Evolutionary conservation across 1,139 yeast species (phyloP).

Genomic region (Pichia sp.): DNA sequence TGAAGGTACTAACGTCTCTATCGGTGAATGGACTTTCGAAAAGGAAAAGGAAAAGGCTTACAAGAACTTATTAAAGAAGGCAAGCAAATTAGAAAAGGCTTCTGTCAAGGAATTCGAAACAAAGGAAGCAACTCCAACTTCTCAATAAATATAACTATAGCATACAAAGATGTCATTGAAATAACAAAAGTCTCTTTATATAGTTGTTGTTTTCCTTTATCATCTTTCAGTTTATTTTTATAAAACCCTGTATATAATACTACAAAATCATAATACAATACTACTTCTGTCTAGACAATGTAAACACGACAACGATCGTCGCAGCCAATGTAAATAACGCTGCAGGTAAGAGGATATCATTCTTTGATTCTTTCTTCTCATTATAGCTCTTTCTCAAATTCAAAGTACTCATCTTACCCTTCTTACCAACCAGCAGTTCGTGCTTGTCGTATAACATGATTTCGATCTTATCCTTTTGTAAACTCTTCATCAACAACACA

Average conservation of each 20-base stretch:
- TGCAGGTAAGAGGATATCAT: slow-evolving; percentile 47
- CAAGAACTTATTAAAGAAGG: slow-evolving; percentile 42
- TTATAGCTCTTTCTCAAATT: slow-evolving; percentile 6
- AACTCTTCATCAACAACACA: slow-evolving; percentile 50
- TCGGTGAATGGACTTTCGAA: slow-evolving; percentile 42
- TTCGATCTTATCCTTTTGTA: slow-evolving; percentile 64
- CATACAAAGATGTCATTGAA: too few species aligned
- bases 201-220: neutral
- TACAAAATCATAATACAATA: neutral
- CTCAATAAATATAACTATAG: neutral
- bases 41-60: slow-evolving; percentile 40
- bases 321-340: slow-evolving; percentile 62
- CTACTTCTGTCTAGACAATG: slow-evolving; percentile 4
- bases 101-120: slow-evolving; percentile 33
- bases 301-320: slow-evolving; percentile 51
- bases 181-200: neutral
- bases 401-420: slow-evolving; percentile 11
- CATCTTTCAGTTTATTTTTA: neutral
- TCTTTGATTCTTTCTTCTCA: neutral
- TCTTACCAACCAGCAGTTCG: slow-evolving; percentile 9
- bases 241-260: neutral
- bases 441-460: slow-evolving; percentile 58
- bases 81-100: slow-evolving; percentile 39
- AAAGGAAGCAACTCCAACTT: neutral
- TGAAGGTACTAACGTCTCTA: slow-evolving; percentile 47